Evolutionary conservation across 805 yeast genomes (phyloP).

Genomic region (Suhomyces tanzawaensis): DNA sequence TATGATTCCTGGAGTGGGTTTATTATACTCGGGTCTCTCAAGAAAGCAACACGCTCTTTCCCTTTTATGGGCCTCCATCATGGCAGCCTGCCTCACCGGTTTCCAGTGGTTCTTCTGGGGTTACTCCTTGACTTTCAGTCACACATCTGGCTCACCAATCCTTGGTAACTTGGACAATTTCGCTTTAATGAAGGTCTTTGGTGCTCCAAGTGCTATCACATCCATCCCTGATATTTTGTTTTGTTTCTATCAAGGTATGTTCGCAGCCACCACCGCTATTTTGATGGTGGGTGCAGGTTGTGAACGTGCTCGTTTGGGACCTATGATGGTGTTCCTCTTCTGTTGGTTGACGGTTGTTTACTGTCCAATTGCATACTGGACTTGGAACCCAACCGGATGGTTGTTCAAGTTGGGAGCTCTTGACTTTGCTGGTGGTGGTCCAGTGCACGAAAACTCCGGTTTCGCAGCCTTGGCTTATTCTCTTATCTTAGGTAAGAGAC

Average conservation of each 20-base stretch:
- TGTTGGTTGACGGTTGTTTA: constrained; percentile 94
- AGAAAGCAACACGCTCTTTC: constrained; percentile 96
- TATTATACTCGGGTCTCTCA: constrained; percentile 88
- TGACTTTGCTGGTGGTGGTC: constrained; percentile 99
- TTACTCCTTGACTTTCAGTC: constrained; percentile 82
- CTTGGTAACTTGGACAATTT: constrained; percentile 82
- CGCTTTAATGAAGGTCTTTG: constrained; percentile 76
- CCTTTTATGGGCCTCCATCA: constrained; percentile 88
- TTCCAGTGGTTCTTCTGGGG: constrained; percentile 99
- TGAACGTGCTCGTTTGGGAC: constrained; percentile 94
- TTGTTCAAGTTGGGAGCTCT: constrained; percentile 74
- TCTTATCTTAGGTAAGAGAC: constrained; percentile 86
- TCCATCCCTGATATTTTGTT: constrained; percentile 88
- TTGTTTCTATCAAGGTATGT: constrained; percentile 94
- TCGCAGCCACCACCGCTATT: constrained; percentile 89
- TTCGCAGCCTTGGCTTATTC: constrained; percentile 95
- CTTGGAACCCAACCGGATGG: constrained; percentile 97
- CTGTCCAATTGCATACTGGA: constrained; percentile 96
- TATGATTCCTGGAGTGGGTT: constrained; percentile 95
- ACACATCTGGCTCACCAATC: constrained; percentile 58
- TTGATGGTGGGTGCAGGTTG: constrained; percentile 97
- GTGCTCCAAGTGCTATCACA: constrained; percentile 66
- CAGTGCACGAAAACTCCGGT: constrained; percentile 94
- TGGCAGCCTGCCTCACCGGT: constrained; percentile 76
- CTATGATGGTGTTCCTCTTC: constrained; percentile 93